Base-by-base conservation (phyloP, 371 early-diverging fungal species). In the Cokeromyces recurvatus region DNA sequence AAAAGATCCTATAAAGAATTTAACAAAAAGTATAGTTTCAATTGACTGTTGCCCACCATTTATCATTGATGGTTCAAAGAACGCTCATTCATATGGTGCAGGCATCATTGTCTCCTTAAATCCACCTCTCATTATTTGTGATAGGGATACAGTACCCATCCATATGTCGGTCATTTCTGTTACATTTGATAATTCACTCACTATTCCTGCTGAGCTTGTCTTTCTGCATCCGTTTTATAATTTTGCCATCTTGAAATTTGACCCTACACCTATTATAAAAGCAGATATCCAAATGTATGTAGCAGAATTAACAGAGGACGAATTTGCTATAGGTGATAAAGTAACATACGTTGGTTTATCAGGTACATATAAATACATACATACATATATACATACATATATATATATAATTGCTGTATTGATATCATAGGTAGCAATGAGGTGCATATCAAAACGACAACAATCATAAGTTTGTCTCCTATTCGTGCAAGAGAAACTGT, bases 221-320 rank as follows among this genome's bases (percentile, higher is more conserved):
- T 89, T 86, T 42, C 54, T 87, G 22, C 90, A 89, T 42, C 95
- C 94, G 0, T 78, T 82, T 9, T 88, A 89, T 57, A 94, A 93
- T 70, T 86, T 83, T 61, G 82, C 85, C 2, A 62, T 95, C 6
- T 48, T 95, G 11, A 62, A 70, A 7, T 95, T 90, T 57, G 89
- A 92, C 38, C 68, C 85, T 4, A 36, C 43, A 1, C 64, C 76
- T 24, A 48, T 91, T 3, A 82, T 79, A 1, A 55, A 60, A 6
- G 85, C 92, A 1, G 82, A 82, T 7, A 48, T 58, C 7, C 24
- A 57, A 4, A 82, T 91, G 22, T 53, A 64, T 20, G 62, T 81
- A 0, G 68, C 73, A 11, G 45, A 35, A 8, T 55, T 82, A 21
- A 80, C 82, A 37, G 59, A 55, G 38, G 53, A 57, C 22, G 53